Percentiles rank a stretch among this genome's conserved stretches.
Evolutionary conservation across 768 basidiomycete genomes (phyloP).

Genomic region (Glaciozyma antarctica): DNA sequence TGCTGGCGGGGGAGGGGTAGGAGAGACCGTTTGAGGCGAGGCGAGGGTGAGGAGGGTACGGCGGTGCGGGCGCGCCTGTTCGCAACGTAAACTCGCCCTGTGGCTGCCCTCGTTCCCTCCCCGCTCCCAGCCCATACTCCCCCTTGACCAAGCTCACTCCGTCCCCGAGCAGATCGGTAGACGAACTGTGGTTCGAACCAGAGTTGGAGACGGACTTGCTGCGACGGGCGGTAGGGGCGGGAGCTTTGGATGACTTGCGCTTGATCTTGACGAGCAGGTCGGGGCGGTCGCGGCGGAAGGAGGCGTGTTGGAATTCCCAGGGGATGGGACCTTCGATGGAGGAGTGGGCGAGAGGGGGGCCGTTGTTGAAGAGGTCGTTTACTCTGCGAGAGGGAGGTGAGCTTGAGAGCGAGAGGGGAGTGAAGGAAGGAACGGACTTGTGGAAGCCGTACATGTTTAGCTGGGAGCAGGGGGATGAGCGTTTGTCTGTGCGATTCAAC

Average conservation of each 20-base stretch:
- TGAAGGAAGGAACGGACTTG: slow-evolving; percentile 43
- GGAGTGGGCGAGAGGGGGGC: background rate
- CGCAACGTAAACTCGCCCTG: too few species aligned
- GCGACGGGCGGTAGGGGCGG: background rate
- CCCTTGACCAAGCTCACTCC: too few species aligned
- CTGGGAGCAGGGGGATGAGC: background rate
- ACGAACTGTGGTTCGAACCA: too few species aligned
- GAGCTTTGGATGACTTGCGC: slow-evolving; percentile 25
- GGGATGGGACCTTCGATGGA: slow-evolving; percentile 32
- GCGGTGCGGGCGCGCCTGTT: too few species aligned
- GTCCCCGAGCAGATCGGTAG: too few species aligned
- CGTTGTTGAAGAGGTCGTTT: background rate
- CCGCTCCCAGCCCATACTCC: too few species aligned
- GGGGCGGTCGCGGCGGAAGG: slow-evolving; percentile 50
- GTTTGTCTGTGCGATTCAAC: slow-evolving; percentile 18
- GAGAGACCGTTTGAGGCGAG: background rate
- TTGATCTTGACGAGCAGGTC: slow-evolving; percentile 52
- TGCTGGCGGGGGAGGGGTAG: background rate
- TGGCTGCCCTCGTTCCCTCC: too few species aligned
- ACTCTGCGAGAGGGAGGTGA: background rate
- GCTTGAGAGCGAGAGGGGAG: background rate
- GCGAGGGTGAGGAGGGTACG: too few species aligned
- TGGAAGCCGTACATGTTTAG: slow-evolving; percentile 89
- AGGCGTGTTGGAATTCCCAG: slow-evolving; percentile 43
- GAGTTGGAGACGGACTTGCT: background rate